Conservation (phyloP, 2,329 filamentous ascomycete species). For the Verticillium isaacii region DNA sequence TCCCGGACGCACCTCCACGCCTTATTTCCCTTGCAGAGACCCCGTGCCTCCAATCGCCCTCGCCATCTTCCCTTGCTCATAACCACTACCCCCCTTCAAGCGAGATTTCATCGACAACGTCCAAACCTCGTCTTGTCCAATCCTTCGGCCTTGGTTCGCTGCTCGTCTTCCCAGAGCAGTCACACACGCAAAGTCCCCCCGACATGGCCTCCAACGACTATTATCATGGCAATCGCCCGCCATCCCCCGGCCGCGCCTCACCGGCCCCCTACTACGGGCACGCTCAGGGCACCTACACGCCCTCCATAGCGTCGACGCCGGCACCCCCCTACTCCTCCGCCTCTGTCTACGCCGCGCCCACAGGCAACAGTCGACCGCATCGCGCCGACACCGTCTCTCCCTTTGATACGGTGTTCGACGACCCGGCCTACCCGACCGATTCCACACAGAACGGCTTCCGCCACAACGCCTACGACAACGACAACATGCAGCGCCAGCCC, state of each 20-base stretch:
- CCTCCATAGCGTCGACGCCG: slow-evolving; percentile 33
- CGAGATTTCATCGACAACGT: slow-evolving; percentile 8
- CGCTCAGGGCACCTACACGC: slow-evolving; percentile 29
- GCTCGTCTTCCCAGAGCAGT: not conserved
- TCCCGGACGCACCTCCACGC: slow-evolving; percentile 2
- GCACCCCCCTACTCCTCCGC: slow-evolving; percentile 29
- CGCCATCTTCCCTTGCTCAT: not conserved
- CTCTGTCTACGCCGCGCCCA: slow-evolving; percentile 6
- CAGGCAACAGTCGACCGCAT: slow-evolving; percentile 20
- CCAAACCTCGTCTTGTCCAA: not conserved
- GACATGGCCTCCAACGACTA: slow-evolving; percentile 64
- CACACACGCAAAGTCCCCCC: slow-evolving; percentile 12
- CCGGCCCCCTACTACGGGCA: slow-evolving; percentile 36
- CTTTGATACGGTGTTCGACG: slow-evolving; percentile 64
- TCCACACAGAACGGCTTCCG: slow-evolving; percentile 21
- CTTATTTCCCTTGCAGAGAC: not conserved
- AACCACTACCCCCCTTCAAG: slow-evolving; percentile 5
- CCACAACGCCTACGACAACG: slow-evolving; percentile 18
- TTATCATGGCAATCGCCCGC: slow-evolving; percentile 43
- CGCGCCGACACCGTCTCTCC: slow-evolving; percentile 43
- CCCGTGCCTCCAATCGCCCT: slow-evolving; percentile 5
- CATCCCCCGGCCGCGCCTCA: slow-evolving; percentile 29
- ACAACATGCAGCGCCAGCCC: slow-evolving; percentile 19
- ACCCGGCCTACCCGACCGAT: slow-evolving; percentile 58
- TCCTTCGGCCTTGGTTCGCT: not conserved